These are phyloP conservation scores for Porogramme epimiltina DNA, from an alignment of 1,284 basidiomycete species.

Conservation along the genomic window DNA sequence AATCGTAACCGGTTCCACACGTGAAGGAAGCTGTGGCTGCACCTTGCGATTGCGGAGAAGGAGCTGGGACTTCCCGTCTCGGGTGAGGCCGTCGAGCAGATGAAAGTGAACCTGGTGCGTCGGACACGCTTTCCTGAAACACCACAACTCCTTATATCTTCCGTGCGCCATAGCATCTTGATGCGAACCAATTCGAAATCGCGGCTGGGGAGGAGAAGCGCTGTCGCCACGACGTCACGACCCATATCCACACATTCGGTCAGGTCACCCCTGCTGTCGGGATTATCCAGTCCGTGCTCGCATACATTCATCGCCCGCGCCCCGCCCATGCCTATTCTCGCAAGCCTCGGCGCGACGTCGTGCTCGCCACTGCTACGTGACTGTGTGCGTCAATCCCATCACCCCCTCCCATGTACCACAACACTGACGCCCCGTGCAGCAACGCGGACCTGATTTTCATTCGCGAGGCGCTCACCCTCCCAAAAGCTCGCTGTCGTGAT, in stretches of 20 bases:
- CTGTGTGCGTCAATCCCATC: constrained; percentile 66
- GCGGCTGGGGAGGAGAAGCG: constrained; percentile 95
- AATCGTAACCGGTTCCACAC: constrained; percentile 96
- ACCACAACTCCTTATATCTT: background rate
- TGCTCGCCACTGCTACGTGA: constrained; percentile 99
- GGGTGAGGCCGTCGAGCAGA: constrained; percentile 91
- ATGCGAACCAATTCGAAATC: constrained; percentile 88
- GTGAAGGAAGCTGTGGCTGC: constrained; percentile 96
- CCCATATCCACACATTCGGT: constrained; percentile 98
- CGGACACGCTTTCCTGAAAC: too few relatives aligned
- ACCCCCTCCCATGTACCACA: background rate
- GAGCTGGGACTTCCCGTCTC: constrained; percentile 91
- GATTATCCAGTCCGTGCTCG: constrained; percentile 90
- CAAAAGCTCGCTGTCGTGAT: constrained; percentile 90
- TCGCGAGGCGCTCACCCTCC: constrained; percentile 81
- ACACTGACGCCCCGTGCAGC: constrained; percentile 43
- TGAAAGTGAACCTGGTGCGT: constrained; percentile 87
- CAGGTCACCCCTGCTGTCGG: constrained; percentile 92
- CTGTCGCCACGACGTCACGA: constrained; percentile 99
- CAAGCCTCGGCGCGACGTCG: constrained; percentile 93
- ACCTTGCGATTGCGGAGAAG: constrained; percentile 95
- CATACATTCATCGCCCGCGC: constrained; percentile 1
- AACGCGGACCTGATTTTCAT: constrained; percentile 99
- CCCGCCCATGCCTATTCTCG: constrained; percentile 1
- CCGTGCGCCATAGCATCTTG: constrained; percentile 60